Percentiles rank a stretch among this genome's conserved stretches.
Conservation (phyloP, 2,329 filamentous ascomycete genomes). For the Diaporthe humulicola region DNA sequence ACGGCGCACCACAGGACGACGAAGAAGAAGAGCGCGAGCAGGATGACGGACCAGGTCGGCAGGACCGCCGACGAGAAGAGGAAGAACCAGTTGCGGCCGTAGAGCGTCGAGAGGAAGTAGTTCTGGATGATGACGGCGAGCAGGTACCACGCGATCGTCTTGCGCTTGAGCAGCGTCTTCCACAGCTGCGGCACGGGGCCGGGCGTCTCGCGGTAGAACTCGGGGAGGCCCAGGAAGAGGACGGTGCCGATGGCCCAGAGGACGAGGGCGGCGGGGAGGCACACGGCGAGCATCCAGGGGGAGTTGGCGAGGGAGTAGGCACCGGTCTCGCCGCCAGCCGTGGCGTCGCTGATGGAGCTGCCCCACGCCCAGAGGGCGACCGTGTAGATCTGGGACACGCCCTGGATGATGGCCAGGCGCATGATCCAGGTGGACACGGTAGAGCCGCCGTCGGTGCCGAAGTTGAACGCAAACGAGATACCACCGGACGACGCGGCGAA, state of each 20-base stretch:
- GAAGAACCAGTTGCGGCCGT: slow-evolving; percentile 75
- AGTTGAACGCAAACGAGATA: slow-evolving; percentile 76
- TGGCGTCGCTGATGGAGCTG: slow-evolving; percentile 59
- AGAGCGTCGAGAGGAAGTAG: slow-evolving; percentile 74
- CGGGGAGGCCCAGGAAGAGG: slow-evolving; percentile 70
- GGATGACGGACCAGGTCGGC: slow-evolving; percentile 66
- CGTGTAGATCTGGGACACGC: slow-evolving; percentile 74
- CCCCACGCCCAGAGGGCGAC: slow-evolving; percentile 76
- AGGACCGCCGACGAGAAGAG: slow-evolving; percentile 62
- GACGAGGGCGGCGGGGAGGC: slow-evolving; percentile 67
- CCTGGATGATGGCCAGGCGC: slow-evolving; percentile 74
- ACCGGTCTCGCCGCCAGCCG: slow-evolving; percentile 51
- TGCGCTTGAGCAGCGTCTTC: slow-evolving; percentile 67
- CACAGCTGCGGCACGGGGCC: slow-evolving; percentile 74
- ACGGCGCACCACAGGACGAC: slow-evolving; percentile 66
- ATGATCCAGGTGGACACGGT: slow-evolving; percentile 77
- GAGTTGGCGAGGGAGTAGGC: slow-evolving; percentile 43
- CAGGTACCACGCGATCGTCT: slow-evolving; percentile 75
- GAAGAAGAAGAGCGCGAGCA: slow-evolving; percentile 69
- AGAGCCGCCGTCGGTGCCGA: slow-evolving; percentile 72
- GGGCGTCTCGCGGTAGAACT: slow-evolving; percentile 73
- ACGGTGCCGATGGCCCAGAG: slow-evolving; percentile 68
- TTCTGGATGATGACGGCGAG: slow-evolving; percentile 72
- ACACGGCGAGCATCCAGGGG: slow-evolving; percentile 58
- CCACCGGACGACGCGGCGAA: slow-evolving; percentile 72